Base-by-base conservation (phyloP, 139 green algal genomes). In the Gonium pectorale region DNA sequence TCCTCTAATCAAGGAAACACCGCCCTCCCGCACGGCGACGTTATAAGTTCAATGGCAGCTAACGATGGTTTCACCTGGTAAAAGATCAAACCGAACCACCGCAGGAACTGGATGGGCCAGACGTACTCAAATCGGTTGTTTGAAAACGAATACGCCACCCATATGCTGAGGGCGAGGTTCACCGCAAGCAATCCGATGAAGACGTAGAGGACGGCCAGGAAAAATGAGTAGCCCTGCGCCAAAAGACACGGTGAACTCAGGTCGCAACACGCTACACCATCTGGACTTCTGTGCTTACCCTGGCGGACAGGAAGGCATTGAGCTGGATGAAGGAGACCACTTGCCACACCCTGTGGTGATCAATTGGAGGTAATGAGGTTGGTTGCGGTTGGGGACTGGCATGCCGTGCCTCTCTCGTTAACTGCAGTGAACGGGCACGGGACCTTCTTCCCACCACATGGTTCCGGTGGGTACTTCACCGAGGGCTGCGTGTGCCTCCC, bases 41-140 rank as follows among this genome's bases (percentile, higher is more conserved):
- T n/a, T n/a, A n/a, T n/a, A n/a, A n/a, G n/a, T n/a, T n/a, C n/a
- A n/a, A n/a, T n/a, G n/a, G n/a, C n/a, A n/a, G n/a, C n/a, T n/a
- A n/a, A n/a, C n/a, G n/a, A n/a, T n/a, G n/a, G n/a, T 43, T 44
- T 6, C 62, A 85, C 83, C 83, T 88, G 83, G 49, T 75, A 88
- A 62, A 89, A 89, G 24, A 89, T 86, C 41, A 71, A 68, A 1
- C 43, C 74, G 35, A 88, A 84, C 73, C 49, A 85, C 29, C 83
- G 64, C 49, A 88, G 40, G 68, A 89, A 78, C n/a, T 51, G 38
- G 59, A 89, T 89, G 29, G 80, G 80, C 80, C 80, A 86, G 38
- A 86, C 80, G 51, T 80, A 67, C 33, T 79, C 67, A 29, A 86
- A 86, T 29, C 80, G 67, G 67, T 86, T 86, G 29, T 86, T 56